phyloP scores from a whole-genome alignment of 345 rosid species.

The Syzygium oleosum region DNA sequence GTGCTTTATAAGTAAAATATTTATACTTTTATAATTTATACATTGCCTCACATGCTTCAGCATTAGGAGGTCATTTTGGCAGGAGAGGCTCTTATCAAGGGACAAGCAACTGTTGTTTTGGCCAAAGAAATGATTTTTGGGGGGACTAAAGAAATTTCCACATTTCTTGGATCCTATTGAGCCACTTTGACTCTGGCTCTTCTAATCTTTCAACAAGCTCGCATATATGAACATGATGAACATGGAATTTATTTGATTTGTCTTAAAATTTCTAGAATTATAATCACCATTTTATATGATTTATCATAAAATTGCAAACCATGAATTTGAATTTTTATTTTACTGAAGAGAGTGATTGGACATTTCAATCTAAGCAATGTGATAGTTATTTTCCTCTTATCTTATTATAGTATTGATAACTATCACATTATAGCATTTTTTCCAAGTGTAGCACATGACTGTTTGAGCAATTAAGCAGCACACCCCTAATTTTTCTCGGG shows the following conservation, averaged over 20 bases:
- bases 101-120: not conserved
- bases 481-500: not conserved
- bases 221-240: not conserved
- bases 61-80: not conserved
- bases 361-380: not conserved
- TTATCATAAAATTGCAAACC: not conserved
- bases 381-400: not conserved
- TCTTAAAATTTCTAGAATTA: not conserved
- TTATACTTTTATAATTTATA: not conserved
- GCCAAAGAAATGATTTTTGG: not conserved
- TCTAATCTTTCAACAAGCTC: not conserved
- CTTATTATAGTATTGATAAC: not conserved
- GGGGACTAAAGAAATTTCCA: not conserved
- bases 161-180: not conserved
- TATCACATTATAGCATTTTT: not conserved
- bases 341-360: not conserved
- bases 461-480: not conserved
- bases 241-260: not conserved
- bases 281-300: not conserved
- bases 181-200: not conserved
- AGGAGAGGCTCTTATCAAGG: not conserved
- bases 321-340: not conserved
- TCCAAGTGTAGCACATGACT: not conserved
- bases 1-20: not conserved
- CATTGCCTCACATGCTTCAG: not conserved